These are phyloP conservation scores for Tetraselmis striata DNA, from an alignment of 139 green algal genomes.

Conservation along the genomic window DNA sequence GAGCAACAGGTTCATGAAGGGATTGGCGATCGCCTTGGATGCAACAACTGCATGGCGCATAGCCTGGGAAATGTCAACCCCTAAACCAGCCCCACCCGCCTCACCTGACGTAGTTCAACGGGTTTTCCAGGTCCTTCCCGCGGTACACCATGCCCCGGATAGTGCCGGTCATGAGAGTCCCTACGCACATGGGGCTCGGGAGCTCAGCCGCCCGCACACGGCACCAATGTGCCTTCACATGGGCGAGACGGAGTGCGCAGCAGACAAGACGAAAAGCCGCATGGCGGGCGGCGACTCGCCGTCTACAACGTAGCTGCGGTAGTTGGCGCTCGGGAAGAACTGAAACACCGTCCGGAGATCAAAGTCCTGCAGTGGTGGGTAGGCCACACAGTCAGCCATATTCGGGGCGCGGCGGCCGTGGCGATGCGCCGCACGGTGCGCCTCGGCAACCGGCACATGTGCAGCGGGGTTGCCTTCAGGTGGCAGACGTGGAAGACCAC, in stretches of 20 bases:
- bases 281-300: not conserved
- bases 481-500: not conserved
- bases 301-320: not conserved
- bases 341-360: not conserved
- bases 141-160: not conserved
- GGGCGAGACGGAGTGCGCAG: too few relatives aligned
- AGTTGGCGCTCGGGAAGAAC: not conserved
- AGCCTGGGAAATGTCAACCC: too few relatives aligned
- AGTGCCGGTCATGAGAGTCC: not conserved
- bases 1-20: not conserved
- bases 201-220: too few relatives aligned
- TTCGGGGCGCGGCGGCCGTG: not conserved
- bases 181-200: not conserved
- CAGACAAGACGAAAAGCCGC: too few relatives aligned
- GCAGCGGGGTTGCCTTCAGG: not conserved
- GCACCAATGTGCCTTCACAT: too few relatives aligned
- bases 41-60: too few relatives aligned
- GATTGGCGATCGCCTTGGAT: too few relatives aligned
- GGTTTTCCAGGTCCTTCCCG: constrained; percentile 5
- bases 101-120: not conserved
- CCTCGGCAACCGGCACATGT: too few relatives aligned
- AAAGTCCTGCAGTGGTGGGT: not conserved
- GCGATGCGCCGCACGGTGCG: not conserved
- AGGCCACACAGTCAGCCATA: not conserved
- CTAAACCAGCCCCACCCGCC: too few relatives aligned